These are phyloP conservation scores for Coemansia sp. DNA, from an alignment of 192 early-diverging fungal species.

Conservation along the genomic window DNA sequence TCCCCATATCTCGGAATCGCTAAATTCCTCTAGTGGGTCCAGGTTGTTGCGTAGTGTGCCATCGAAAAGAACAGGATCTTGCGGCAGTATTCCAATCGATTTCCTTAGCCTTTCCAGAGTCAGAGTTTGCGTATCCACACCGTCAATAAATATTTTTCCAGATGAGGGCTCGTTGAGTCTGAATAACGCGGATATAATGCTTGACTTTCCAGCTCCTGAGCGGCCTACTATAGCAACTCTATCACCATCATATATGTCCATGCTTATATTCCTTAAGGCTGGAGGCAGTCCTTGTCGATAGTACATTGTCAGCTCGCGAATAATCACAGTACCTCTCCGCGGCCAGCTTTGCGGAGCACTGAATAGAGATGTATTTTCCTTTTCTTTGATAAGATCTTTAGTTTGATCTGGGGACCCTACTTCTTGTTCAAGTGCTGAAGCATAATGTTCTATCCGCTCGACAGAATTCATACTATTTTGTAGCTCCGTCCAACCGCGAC, in stretches of 20 bases:
- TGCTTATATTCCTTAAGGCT: conserved; percentile 50
- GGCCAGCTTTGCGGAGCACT: conserved; percentile 22
- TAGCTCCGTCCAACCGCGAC: conserved; percentile 51
- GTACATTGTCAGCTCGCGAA: conserved; percentile 35
- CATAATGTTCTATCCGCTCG: conserved; percentile 46
- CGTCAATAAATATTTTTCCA: conserved; percentile 67
- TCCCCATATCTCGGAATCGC: conserved; percentile 73
- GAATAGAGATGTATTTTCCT: not conserved
- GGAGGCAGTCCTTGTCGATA: conserved; percentile 39
- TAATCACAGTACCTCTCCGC: conserved; percentile 37
- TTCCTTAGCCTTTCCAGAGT: conserved; percentile 61
- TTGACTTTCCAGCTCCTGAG: conserved; percentile 78
- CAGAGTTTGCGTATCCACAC: conserved; percentile 60
- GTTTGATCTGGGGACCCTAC: not conserved
- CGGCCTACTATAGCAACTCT: conserved; percentile 84
- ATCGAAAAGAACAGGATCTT: conserved; percentile 74
- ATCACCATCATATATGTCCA: conserved; percentile 66
- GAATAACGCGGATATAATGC: conserved; percentile 68
- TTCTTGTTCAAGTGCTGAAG: conserved; percentile 34
- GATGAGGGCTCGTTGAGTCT: conserved; percentile 66
- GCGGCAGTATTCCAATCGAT: conserved; percentile 67
- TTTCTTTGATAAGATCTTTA: not conserved
- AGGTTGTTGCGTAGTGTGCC: conserved; percentile 73
- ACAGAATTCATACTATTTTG: conserved; percentile 56
- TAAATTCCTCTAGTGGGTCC: conserved; percentile 61